A percentile compares a stretch with the other conserved stretches of the same genome.
These are phyloP conservation scores for Hirschioporus abietinus DNA, from an alignment of 768 basidiomycete species.

Conservation along the genomic window DNA sequence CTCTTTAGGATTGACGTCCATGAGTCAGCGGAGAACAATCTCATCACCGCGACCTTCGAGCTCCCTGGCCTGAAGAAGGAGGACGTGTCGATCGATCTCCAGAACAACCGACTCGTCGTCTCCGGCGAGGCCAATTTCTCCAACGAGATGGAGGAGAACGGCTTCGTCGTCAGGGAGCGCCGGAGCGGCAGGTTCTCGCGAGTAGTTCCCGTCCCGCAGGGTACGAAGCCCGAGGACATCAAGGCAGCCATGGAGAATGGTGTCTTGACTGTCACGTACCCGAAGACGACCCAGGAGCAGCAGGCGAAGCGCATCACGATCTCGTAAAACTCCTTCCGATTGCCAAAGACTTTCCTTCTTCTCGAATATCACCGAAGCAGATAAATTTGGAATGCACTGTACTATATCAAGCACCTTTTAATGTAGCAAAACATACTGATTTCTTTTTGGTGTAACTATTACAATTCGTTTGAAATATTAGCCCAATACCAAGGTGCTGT, in stretches of 20 bases:
- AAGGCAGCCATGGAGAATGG: constrained; percentile 44
- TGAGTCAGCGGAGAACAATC: constrained; percentile 35
- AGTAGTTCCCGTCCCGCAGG: constrained; percentile 41
- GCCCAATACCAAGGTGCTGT: too few relatives aligned
- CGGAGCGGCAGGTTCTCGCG: constrained; percentile 44
- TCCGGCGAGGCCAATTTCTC: constrained; percentile 36
- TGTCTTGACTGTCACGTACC: constrained; percentile 43
- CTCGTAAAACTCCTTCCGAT: background rate
- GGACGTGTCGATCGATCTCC: constrained; percentile 41
- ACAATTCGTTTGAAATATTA: too few relatives aligned
- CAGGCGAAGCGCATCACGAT: constrained; percentile 40
- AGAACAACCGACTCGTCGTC: constrained; percentile 41
- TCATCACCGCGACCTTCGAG: constrained; percentile 49
- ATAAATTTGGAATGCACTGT: background rate
- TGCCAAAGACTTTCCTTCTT: background rate
- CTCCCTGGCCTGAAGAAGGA: constrained; percentile 49
- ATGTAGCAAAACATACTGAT: too few relatives aligned
- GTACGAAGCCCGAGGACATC: constrained; percentile 44
- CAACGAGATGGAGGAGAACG: constrained; percentile 27
- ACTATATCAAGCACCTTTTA: background rate
- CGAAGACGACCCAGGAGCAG: constrained; percentile 36
- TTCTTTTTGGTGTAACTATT: too few relatives aligned
- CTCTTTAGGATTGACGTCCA: constrained; percentile 39
- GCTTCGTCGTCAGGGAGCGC: constrained; percentile 41
- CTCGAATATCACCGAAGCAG: background rate